Conservation (phyloP, 2,329 filamentous ascomycete species). For the Scedosporium aurantiacum region DNA sequence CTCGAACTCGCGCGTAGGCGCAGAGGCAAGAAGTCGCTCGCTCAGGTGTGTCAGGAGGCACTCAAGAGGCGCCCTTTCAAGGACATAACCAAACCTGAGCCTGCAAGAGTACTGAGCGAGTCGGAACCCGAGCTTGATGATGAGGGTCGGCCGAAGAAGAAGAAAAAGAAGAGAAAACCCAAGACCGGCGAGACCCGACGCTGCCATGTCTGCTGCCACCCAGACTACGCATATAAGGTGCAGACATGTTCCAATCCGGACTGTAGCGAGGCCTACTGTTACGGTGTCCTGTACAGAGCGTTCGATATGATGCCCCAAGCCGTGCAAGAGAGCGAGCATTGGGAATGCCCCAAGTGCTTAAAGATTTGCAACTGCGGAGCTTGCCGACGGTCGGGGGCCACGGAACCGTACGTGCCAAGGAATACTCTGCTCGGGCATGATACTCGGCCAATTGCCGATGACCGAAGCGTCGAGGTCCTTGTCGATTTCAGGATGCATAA, state of each 20-base stretch:
- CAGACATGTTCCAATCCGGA: slow-evolving; percentile 61
- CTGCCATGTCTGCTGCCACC: slow-evolving; percentile 77
- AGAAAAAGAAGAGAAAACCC: slow-evolving; percentile 43
- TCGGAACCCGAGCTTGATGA: slow-evolving; percentile 52
- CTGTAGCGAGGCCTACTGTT: slow-evolving; percentile 75
- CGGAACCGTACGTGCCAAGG: slow-evolving; percentile 72
- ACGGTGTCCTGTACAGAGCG: slow-evolving; percentile 81
- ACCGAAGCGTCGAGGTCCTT: slow-evolving; percentile 77
- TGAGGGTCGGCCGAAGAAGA: slow-evolving; percentile 47
- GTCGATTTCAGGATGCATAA: slow-evolving; percentile 90
- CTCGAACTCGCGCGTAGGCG: slow-evolving; percentile 59
- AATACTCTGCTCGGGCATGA: slow-evolving; percentile 84
- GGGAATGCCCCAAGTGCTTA: slow-evolving; percentile 81
- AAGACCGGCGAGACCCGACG: slow-evolving; percentile 43
- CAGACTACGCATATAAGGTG: slow-evolving; percentile 75
- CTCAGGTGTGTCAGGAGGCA: slow-evolving; percentile 90
- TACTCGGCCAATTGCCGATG: slow-evolving; percentile 80
- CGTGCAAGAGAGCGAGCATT: slow-evolving; percentile 68
- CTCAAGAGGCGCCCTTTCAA: slow-evolving; percentile 69
- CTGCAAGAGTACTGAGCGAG: slow-evolving; percentile 33
- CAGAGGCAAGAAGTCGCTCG: slow-evolving; percentile 65
- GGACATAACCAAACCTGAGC: slow-evolving; percentile 57
- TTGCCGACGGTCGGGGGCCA: slow-evolving; percentile 58
- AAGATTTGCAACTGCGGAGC: slow-evolving; percentile 78
- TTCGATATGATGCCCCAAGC: slow-evolving; percentile 82